Conservation (phyloP, 2,329 filamentous ascomycete genomes). For the Pseudonectria buxi region DNA sequence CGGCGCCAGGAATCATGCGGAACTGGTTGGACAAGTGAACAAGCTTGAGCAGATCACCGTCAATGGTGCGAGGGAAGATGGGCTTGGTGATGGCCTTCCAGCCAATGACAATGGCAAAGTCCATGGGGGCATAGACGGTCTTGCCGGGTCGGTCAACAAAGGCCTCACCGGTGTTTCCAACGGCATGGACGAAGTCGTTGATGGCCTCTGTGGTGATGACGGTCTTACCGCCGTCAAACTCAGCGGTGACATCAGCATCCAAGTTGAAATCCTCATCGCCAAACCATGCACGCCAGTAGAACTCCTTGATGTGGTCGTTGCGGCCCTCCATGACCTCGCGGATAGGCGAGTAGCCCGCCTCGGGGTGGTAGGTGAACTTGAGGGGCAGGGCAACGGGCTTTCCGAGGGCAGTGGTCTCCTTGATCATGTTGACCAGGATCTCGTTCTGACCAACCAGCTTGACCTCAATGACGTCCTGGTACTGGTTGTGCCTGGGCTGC, state of each 20-base stretch:
- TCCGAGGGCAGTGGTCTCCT: conserved; percentile 81
- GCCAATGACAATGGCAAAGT: conserved; percentile 95
- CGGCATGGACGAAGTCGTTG: conserved; percentile 97
- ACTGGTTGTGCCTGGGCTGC: conserved; percentile 76
- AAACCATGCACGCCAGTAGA: conserved; percentile 98
- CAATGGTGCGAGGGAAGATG: conserved; percentile 94
- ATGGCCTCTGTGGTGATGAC: conserved; percentile 88
- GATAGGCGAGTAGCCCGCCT: conserved; percentile 95
- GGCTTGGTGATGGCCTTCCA: conserved; percentile 99
- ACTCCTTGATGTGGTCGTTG: conserved; percentile 98
- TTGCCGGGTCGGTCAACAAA: conserved; percentile 96
- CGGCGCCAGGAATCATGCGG: conserved; percentile 93
- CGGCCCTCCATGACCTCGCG: conserved; percentile 92
- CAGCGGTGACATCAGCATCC: conserved; percentile 74
- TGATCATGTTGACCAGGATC: conserved; percentile 84
- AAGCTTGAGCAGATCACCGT: conserved; percentile 90
- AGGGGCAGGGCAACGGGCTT: conserved; percentile 78
- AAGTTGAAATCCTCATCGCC: conserved; percentile 78
- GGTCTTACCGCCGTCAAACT: conserved; percentile 82
- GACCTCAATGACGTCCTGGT: conserved; percentile 82
- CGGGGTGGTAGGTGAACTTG: conserved; percentile 87
- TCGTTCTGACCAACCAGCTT: conserved; percentile 68
- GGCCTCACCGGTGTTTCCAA: conserved; percentile 94
- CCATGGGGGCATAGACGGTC: conserved; percentile 92
- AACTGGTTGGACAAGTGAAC: conserved; percentile 97